A percentile compares a stretch with the other conserved stretches of the same genome.
These are phyloP conservation scores for Triticum timopheevii DNA, from an alignment of 176 grass and related monocot species.

Conservation along the genomic window DNA sequence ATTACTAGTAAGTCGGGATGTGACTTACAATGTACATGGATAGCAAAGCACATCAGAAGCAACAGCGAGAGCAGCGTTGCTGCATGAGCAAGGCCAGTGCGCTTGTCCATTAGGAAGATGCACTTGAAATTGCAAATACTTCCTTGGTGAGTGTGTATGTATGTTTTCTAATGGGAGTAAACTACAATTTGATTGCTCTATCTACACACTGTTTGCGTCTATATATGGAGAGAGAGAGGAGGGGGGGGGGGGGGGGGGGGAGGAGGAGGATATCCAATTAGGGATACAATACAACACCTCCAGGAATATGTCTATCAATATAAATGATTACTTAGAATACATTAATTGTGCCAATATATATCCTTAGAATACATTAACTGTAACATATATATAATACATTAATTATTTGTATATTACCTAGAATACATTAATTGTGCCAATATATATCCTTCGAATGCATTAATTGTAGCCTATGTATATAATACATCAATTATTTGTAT, in stretches of 20 bases:
- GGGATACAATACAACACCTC: too few species aligned
- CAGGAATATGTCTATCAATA: too few species aligned
- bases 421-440: too few species aligned
- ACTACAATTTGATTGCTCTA: not conserved
- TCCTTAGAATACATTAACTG: too few species aligned
- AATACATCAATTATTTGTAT: too few species aligned
- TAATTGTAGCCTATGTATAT: too few species aligned
- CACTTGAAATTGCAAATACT: not conserved
- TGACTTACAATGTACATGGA: slow-evolving; percentile 4
- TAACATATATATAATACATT: too few species aligned
- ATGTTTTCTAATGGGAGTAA: not conserved
- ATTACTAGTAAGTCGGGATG: not conserved
- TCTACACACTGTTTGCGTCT: not conserved
- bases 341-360: too few species aligned
- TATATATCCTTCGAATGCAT: too few species aligned
- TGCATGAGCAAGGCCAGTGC: not conserved
- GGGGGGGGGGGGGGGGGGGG: too few species aligned
- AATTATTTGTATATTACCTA: too few species aligned
- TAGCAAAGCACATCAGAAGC: slow-evolving; percentile 2
- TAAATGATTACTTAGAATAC: too few species aligned
- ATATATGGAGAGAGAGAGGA: not conserved
- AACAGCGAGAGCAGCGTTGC: not conserved
- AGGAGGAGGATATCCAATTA: not conserved
- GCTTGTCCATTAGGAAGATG: not conserved
- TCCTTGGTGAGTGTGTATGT: not conserved